Conservation (phyloP, 1,284 basidiomycete species). For the Bothia castanella region DNA sequence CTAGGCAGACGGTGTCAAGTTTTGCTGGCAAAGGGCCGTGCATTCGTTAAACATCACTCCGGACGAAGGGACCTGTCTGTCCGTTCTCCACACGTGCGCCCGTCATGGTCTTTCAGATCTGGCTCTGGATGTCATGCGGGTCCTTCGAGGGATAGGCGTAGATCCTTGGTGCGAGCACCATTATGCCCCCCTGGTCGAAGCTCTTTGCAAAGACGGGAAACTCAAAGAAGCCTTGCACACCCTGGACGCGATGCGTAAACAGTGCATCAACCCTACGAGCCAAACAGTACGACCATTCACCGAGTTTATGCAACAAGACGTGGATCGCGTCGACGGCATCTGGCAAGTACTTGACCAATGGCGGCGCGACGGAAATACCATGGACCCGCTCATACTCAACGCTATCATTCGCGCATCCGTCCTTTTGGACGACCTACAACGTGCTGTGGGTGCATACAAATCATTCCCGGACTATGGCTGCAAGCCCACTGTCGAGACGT, state of each 20-base stretch:
- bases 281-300: constrained; percentile 53
- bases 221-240: constrained; percentile 57
- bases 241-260: constrained; percentile 53
- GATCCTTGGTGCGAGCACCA: constrained; percentile 60
- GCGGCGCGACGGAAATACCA: constrained; percentile 44
- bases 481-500: constrained; percentile 61
- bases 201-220: constrained; percentile 50
- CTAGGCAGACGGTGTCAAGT: constrained; percentile 62
- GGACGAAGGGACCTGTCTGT: constrained; percentile 70
- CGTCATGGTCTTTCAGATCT: constrained; percentile 66
- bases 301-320: constrained; percentile 43
- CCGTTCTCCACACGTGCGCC: constrained; percentile 69
- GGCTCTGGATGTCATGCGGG: constrained; percentile 59
- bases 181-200: constrained; percentile 64
- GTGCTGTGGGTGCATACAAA: constrained; percentile 74
- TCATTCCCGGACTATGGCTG: constrained; percentile 54
- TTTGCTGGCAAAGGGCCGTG: constrained; percentile 62
- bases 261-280: constrained; percentile 42
- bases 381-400: constrained; percentile 64
- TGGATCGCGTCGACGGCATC: constrained; percentile 59
- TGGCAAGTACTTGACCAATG: constrained; percentile 66
- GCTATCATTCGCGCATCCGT: constrained; percentile 63
- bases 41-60: constrained; percentile 51
- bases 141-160: constrained; percentile 47
- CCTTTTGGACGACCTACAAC: constrained; percentile 64